Evolutionary conservation across 176 grass and related monocot species (phyloP).

Genomic region (Rhynchospora tenuis): DNA sequence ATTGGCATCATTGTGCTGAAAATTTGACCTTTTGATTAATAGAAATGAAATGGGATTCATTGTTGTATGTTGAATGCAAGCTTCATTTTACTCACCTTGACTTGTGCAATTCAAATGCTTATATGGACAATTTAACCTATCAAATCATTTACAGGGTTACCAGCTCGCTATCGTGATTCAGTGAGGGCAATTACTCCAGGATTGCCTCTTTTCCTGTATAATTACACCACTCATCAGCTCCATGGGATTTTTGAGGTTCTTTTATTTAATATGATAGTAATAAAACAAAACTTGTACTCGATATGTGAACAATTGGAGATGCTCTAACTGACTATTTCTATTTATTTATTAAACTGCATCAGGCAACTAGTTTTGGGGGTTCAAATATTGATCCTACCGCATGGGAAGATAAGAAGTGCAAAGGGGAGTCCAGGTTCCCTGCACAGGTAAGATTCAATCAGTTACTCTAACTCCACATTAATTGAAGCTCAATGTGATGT

Average conservation of each 20-base stretch:
- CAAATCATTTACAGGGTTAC: conserved; percentile 56
- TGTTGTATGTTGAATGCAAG: neutral
- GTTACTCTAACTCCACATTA: neutral
- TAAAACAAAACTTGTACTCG: neutral
- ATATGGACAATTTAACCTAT: neutral
- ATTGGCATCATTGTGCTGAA: neutral
- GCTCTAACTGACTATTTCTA: neutral
- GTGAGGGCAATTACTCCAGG: conserved; percentile 95
- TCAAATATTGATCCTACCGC: conserved; percentile 96
- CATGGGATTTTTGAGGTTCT: conserved; percentile 95
- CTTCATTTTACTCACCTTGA: neutral
- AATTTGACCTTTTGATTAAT: neutral
- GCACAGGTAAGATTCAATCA: conserved; percentile 53
- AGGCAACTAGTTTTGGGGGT: conserved; percentile 95
- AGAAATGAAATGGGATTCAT: neutral
- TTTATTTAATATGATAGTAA: neutral
- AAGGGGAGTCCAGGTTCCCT: conserved; percentile 96
- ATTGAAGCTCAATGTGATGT: neutral
- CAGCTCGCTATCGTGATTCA: conserved; percentile 96
- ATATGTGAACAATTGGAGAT: neutral
- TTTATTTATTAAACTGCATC: neutral
- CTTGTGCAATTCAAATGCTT: neutral
- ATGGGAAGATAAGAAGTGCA: conserved; percentile 99
- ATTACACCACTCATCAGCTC: conserved; percentile 95
- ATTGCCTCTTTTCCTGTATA: conserved; percentile 95